Evolutionary conservation across 371 early-diverging fungal genomes (phyloP), one percentile per base, ranked within the genome.

Genomic region (Syncephalastrum monosporum): DNA sequence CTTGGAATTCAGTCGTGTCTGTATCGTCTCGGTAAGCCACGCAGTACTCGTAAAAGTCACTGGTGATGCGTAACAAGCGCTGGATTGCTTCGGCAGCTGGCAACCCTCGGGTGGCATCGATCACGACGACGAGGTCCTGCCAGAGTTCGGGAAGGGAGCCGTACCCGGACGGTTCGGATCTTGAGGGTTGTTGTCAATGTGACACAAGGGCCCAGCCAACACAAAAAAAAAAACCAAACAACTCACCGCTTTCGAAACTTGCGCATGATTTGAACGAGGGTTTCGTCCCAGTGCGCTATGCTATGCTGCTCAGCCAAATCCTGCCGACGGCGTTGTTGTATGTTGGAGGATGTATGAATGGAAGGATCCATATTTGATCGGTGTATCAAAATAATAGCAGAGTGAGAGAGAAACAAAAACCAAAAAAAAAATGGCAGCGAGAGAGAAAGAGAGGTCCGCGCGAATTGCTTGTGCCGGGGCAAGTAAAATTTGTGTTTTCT

Each of bases 1-100:
- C 66, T 25, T 67, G 43, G 14, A 56, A 74, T 38, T 60, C 65
- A n/a, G 56, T 25, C n/a, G 54, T 29, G 42, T 70, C 68, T 7
- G 68, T 65, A 10, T 67, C 68, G 15, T 64, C 59, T 23, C 66
- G 52, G 46, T 63, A 74, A 1, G 61, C 71, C 13, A 61, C 61
- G 51, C 71, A 74, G 45, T 59, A 71, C 8, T 71, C 74, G 46
- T 74, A 71, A 46, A 74, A 74, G 29, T 70, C 65, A n/a, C 60
- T 56, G 5, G 74, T 71, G 13, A 64, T 55, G 21, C 52, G 57
- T 13, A 74, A 48, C 14, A 74, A 27, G 12, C 64, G 56, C 23
- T 74, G 74, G 15, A 74, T 58, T 10, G 65, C 59, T 41, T 60
- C 56, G 10, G 56, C 15, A n/a, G 62, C 44, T 23, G 51, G 50